Evolutionary conservation across 1,284 basidiomycete species (phyloP), one percentile per base, ranked within the genome.

Genomic region (Sphagnurus paluster): DNA sequence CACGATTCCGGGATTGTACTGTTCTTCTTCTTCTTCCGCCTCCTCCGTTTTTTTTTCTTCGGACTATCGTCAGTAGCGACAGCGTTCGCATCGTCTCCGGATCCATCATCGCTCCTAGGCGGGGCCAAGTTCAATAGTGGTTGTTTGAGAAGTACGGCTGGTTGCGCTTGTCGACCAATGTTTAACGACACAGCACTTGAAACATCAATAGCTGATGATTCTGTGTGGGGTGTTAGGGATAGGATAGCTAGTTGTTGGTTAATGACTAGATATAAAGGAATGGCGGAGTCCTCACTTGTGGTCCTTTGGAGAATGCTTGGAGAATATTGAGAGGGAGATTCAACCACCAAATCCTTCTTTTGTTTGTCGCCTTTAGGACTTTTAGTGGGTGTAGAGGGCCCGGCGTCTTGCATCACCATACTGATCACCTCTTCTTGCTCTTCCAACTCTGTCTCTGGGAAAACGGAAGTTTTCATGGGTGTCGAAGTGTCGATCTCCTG

Each of bases 71-170:
- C 48, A 45, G 56, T 29, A 19, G 55, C 52, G 23, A 54, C 56
- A 19, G 51, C 55, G 13, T 46, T 46, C 13, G 35, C 45, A 10
- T 69, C 72, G 28, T 56, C 56, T 1, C 48, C 46, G n/a, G 45
- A 47, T 25, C 66, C 61, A 32, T 61, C 57, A 16, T 62, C 62
- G 20, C 60, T 64, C 34, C 66, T 49, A 13, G 69, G 74, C n/a
- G 76, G 75, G 1, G 62, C 63, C 10, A 87, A 69, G 53, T 87
- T 87, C 21, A 86, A 65, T 16, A 86, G 50, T 10, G 79, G 74
- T 2, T 66, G 48, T 41, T 65, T 65, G 10, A 66, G 42, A 11
- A 67, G 46, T 2, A 54, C 56, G 24, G 49, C 38, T 30, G 55
- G 41, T 48, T 57, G 51, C 11, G 40, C 43, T 49, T 39, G 44